phyloP scores from a whole-genome alignment of 257 asterid species.

The Penstemon barbatus region DNA sequence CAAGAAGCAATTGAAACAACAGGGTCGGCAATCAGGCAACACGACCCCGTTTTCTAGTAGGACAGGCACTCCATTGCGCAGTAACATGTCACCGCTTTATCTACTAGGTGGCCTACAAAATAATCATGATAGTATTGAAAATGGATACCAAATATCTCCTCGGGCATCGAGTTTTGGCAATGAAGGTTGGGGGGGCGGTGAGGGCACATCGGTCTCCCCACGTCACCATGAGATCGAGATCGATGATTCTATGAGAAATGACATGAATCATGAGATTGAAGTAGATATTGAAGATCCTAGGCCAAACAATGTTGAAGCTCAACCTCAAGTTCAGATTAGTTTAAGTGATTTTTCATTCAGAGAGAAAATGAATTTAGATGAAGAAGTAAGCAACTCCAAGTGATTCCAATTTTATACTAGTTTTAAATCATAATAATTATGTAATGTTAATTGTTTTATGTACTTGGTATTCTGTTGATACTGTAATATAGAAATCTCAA shows the following conservation, averaged over 20 bases:
- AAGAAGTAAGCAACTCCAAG: not conserved
- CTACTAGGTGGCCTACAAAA: slow-evolving; percentile 44
- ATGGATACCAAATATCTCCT: slow-evolving; percentile 37
- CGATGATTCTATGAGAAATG: slow-evolving; percentile 9
- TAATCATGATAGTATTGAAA: slow-evolving; percentile 33
- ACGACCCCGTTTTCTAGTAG: slow-evolving; percentile 62
- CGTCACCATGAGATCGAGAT: not conserved
- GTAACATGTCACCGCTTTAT: slow-evolving; percentile 61
- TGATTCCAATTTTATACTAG: not conserved
- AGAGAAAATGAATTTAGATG: slow-evolving; percentile 23
- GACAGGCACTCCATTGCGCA: slow-evolving; percentile 62
- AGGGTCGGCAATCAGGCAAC: slow-evolving; percentile 45
- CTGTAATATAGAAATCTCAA: no score
- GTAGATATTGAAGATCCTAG: slow-evolving; percentile 34
- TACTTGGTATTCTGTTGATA: no score
- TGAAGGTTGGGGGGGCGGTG: slow-evolving; percentile 20
- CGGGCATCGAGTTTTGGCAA: slow-evolving; percentile 26
- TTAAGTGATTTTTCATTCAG: slow-evolving; percentile 41
- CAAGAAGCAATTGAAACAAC: slow-evolving; percentile 57
- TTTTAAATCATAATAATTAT: no score
- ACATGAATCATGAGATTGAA: slow-evolving; percentile 32
- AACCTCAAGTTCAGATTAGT: slow-evolving; percentile 21
- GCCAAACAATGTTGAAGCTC: slow-evolving; percentile 9
- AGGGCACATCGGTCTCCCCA: slow-evolving; percentile 25
- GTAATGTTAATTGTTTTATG: no score